These are phyloP conservation scores for Puccinia novopanici DNA, from an alignment of 1,284 basidiomycete genomes.

Conservation along the genomic window DNA sequence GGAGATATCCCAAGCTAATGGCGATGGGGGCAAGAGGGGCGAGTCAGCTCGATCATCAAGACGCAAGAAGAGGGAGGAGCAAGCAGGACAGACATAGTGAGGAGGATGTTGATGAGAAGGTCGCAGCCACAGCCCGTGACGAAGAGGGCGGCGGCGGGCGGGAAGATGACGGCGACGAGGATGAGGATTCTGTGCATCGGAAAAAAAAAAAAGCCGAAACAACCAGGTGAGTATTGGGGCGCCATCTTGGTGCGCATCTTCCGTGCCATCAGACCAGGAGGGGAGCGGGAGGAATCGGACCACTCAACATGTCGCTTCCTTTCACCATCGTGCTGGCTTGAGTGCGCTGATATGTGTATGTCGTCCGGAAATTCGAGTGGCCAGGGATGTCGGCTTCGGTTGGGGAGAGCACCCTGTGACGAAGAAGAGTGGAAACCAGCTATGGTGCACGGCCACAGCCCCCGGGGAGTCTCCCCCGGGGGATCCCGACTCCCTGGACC, in stretches of 20 bases:
- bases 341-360: neutral
- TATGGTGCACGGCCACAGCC: no score
- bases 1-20: constrained; percentile 43
- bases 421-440: no score
- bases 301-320: constrained; percentile 27
- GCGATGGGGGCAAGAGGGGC: neutral
- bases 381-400: neutral
- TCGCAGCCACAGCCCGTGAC: constrained; percentile 73
- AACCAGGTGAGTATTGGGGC: neutral
- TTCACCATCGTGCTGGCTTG: constrained; percentile 4
- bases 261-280: neutral
- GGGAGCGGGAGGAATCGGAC: neutral
- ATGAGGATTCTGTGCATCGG: constrained; percentile 4
- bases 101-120: constrained; percentile 73
- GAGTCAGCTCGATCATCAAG: neutral
- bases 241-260: no score
- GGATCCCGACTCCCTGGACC: no score
- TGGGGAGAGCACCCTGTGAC: neutral
- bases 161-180: constrained; percentile 70
- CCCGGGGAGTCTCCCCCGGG: no score
- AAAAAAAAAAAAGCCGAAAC: constrained; percentile 7
- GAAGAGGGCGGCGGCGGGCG: constrained; percentile 67
- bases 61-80: neutral
- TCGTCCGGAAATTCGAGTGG: no score
- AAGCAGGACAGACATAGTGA: constrained; percentile 67